Evolutionary conservation across 202 grass and related monocot genomes (phyloP).

Genomic region (Zizania palustris): DNA sequence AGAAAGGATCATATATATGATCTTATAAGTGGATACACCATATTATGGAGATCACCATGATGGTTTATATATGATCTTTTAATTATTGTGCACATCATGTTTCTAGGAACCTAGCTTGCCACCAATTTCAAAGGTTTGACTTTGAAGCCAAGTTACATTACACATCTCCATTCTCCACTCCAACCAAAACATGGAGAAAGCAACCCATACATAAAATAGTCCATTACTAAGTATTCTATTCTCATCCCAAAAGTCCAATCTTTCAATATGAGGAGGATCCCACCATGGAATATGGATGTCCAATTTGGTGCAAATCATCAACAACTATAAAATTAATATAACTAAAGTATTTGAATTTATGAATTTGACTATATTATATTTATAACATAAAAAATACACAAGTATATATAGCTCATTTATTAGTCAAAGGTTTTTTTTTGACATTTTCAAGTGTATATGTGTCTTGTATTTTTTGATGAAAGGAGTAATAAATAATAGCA

Average conservation of each 20-base stretch:
- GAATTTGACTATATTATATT: too few relatives aligned
- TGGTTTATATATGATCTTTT: background rate
- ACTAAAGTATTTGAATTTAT: too few relatives aligned
- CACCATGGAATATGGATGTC: too few relatives aligned
- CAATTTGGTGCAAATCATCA: too few relatives aligned
- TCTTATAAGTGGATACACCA: background rate
- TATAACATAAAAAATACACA: too few relatives aligned
- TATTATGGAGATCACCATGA: background rate
- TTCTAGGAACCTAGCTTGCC: constrained; percentile 27
- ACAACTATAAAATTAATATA: background rate
- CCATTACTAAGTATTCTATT: background rate
- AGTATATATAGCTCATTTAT: too few relatives aligned
- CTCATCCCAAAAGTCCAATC: background rate
- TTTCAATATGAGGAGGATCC: constrained; percentile 5
- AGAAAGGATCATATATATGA: background rate
- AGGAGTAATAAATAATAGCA: too few relatives aligned
- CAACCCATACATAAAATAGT: background rate
- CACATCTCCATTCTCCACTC: background rate
- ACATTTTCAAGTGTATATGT: too few relatives aligned
- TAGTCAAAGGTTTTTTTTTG: too few relatives aligned
- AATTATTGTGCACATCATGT: constrained; percentile 19
- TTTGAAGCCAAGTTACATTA: constrained; percentile 41
- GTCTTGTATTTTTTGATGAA: too few relatives aligned
- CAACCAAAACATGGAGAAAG: background rate
- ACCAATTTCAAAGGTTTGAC: constrained; percentile 39